Base-by-base conservation (phyloP, 768 basidiomycete genomes). In the Strobilomyces echinocephalus region DNA sequence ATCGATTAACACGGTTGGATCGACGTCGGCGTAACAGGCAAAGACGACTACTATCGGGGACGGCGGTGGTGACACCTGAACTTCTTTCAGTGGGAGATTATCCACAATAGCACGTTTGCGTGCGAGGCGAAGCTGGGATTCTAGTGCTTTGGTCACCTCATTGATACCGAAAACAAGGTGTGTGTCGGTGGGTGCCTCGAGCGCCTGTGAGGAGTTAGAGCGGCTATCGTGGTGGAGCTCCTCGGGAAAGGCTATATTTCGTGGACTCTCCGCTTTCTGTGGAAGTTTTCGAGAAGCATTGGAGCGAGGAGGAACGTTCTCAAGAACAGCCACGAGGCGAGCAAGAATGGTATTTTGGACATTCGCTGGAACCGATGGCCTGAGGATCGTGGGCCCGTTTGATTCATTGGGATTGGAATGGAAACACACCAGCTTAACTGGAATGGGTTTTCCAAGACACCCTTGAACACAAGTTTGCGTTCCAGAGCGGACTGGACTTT, bases 81-180 rank as follows among this genome's bases (percentile, higher is more conserved):
- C 47, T 30, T 14, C 21, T 6, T 35, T 36, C 8, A 45, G 44
- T 15, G 21, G 28, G 18, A 56, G 14, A 40, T 16, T 18, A 24
- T 39, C 34, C 20, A 58, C 11, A 11, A 60, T 45, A 5, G 53
- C 41, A n/a, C 18, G 63, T 34, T 57, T 53, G 60, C 67, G 65
- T 59, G 57, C 48, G 59, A 67, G 51, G 55, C 61, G 55, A 65
- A 80, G 71, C 60, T 87, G 82, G 2, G 45, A 58, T 67, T 95
- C 91, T 12, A 95, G 74, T 28, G 75, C 73, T 65, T 80, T 85
- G 1, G 91, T 91, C 14, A 93, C 87, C 61, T 82, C 74, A 61
- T 93, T 94, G 55, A 93, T 85, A n/a, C 91, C 91, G 44, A 84
- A 63, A 10, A 74, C 66, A 33, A 86, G 54, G 63, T 85, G 79